Percentiles rank a stretch among this genome's conserved stretches.
phyloP scores from a whole-genome alignment of 192 early-diverging fungal species.

The Spizellomyces sp. region DNA sequence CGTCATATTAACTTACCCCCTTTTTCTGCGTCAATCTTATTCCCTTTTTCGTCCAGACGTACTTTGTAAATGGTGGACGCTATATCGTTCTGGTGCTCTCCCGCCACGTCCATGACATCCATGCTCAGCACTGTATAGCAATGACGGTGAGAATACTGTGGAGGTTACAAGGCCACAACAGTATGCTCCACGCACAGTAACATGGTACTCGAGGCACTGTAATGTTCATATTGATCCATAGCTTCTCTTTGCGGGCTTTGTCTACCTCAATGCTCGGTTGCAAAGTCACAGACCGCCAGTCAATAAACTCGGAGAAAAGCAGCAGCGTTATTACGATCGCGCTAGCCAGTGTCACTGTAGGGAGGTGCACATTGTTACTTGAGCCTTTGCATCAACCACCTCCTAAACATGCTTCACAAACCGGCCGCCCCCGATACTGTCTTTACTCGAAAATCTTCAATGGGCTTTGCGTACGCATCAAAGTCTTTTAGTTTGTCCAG shows the following conservation, averaged over 20 bases:
- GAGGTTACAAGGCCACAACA: background rate
- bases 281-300: slow-evolving; percentile 70
- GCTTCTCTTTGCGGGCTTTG: slow-evolving; percentile 80
- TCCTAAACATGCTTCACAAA: slow-evolving; percentile 25
- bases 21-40: slow-evolving; percentile 54
- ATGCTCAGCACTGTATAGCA: slow-evolving; percentile 73
- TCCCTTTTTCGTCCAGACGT: slow-evolving; percentile 69
- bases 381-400: background rate
- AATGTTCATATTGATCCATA: slow-evolving; percentile 88
- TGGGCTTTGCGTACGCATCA: slow-evolving; percentile 87
- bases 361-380: slow-evolving; percentile 15
- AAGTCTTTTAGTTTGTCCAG: slow-evolving; percentile 40
- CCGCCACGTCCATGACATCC: slow-evolving; percentile 94
- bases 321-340: slow-evolving; percentile 73
- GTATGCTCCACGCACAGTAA: slow-evolving; percentile 56
- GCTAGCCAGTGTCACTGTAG: slow-evolving; percentile 76
- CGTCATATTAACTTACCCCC: background rate
- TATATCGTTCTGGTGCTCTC: slow-evolving; percentile 81
- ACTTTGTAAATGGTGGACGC: slow-evolving; percentile 81
- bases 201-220: slow-evolving; percentile 92
- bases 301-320: slow-evolving; percentile 80
- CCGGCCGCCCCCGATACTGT: slow-evolving; percentile 77
- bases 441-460: slow-evolving; percentile 90
- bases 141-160: too few species aligned
- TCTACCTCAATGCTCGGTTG: slow-evolving; percentile 82